phyloP scores from a whole-genome alignment of 805 yeast genomes.

The Candida arabinofermentans region DNA sequence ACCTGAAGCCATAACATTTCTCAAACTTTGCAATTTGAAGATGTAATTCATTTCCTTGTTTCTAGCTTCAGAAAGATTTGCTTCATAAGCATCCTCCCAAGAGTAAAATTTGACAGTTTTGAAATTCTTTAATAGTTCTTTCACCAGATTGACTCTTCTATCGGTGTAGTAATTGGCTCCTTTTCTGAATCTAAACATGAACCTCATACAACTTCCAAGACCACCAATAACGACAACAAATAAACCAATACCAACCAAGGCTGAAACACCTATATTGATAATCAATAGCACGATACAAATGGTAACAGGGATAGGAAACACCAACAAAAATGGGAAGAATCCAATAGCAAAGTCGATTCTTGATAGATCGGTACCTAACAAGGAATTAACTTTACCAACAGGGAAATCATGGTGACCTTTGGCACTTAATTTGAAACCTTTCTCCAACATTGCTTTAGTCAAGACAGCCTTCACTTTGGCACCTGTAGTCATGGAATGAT shows the following conservation, averaged over 20 bases:
- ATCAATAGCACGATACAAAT: slow-evolving; percentile 64
- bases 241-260: slow-evolving; percentile 67
- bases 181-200: slow-evolving; percentile 51
- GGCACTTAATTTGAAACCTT: slow-evolving; percentile 59
- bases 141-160: slow-evolving; percentile 66
- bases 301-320: slow-evolving; percentile 59
- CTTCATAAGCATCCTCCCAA: slow-evolving; percentile 80
- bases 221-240: slow-evolving; percentile 44
- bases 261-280: slow-evolving; percentile 64
- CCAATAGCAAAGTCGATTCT: slow-evolving; percentile 73
- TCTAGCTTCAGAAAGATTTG: slow-evolving; percentile 53
- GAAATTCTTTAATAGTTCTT: slow-evolving; percentile 75
- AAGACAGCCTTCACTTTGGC: slow-evolving; percentile 66
- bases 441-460: slow-evolving; percentile 62
- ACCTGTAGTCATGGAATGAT: slow-evolving; percentile 57
- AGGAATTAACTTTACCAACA: slow-evolving; percentile 66
- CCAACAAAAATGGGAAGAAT: slow-evolving; percentile 59
- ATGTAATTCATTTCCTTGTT: slow-evolving; percentile 56
- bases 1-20: slow-evolving; percentile 54
- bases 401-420: slow-evolving; percentile 61
- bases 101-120: slow-evolving; percentile 82
- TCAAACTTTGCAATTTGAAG: slow-evolving; percentile 56
- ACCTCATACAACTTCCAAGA: slow-evolving; percentile 43
- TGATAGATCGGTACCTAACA: slow-evolving; percentile 77
- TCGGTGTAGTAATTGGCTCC: slow-evolving; percentile 65